Percentiles rank a stretch among this genome's conserved stretches.
Conservation (phyloP, 306 rosid genomes). For the Glycine latifolia region DNA sequence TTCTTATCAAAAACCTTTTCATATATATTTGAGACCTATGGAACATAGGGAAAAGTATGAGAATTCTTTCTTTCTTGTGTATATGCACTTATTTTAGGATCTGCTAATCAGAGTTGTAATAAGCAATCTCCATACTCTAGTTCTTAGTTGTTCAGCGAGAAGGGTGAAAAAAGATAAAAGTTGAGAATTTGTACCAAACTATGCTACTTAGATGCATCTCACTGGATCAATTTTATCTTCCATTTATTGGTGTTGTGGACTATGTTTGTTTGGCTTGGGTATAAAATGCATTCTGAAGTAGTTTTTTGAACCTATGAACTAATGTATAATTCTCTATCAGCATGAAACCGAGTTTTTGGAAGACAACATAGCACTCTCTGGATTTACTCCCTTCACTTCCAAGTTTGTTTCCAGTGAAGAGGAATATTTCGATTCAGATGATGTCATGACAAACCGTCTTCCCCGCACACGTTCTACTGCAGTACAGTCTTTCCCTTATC, state of each 20-base stretch:
- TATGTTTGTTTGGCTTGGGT: not conserved
- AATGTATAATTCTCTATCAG: conserved; percentile 41
- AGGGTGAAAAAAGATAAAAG: not conserved
- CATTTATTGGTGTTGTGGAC: conserved; percentile 10
- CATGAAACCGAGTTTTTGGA: conserved; percentile 61
- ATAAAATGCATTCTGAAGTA: not conserved
- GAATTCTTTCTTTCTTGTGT: conserved; percentile 29
- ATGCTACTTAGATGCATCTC: not conserved
- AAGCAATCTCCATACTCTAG: not conserved
- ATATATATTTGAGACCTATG: conserved; percentile 26
- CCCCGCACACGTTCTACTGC: conserved; percentile 63
- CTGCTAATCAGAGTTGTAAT: conserved; percentile 7
- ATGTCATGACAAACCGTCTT: conserved; percentile 66
- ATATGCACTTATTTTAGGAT: not conserved
- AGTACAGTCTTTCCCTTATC: conserved; percentile 55
- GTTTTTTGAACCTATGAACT: conserved; percentile 33
- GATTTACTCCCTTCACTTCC: conserved; percentile 52
- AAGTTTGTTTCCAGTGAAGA: conserved; percentile 66
- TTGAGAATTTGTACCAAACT: not conserved
- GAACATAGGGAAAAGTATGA: conserved; percentile 15
- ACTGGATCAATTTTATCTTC: not conserved
- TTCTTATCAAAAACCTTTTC: too few species aligned
- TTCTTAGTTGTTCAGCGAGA: conserved; percentile 16
- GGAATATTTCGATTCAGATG: conserved; percentile 86
- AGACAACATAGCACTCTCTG: conserved; percentile 53